Base-by-base conservation (phyloP, 371 early-diverging fungal genomes). In the Mortierella sp. region DNA sequence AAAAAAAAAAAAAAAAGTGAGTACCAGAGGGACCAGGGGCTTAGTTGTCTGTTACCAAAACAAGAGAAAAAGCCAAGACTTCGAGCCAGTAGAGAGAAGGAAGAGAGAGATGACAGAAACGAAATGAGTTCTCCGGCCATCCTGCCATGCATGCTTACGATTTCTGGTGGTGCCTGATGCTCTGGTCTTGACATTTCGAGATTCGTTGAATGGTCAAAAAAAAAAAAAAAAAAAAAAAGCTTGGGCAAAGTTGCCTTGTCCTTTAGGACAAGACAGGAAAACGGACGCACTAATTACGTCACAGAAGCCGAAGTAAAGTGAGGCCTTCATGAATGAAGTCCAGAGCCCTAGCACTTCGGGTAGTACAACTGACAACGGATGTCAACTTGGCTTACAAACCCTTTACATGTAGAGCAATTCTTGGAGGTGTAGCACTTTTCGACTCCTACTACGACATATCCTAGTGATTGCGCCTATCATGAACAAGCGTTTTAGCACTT, bases 111-210 rank as follows among this genome's bases (percentile, higher is more conserved):
- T 57, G 7, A 21, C 15, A 25, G 37, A 43, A 28, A 16, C n/a
- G 7, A 18, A 25, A 21, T 0, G 12, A 37, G 23, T 50, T 18
- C 18, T 37, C n/a, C n/a, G n/a, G n/a, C n/a, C n/a, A n/a, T 16
- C 29, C 15, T 30, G 60, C 9, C 37, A 37, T 37, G 3, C 5
- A 9, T 9, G 9, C 87, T 75, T 89, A 95, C 96, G 66, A 97
- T 93, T 86, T 98, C 98, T 62, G 98, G 97, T 44, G 98, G 98
- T 46, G 97, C 97, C 73, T 92, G 87, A 76, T 97, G 98, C 81
- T 98, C 98, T 19, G 98, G 98, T 50, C 98, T 88, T 55, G 95
- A 94, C 96, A 96, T 96, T 56, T 46, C 71, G 16, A 9, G 16
- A 44, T 37, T 29, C 7, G 43, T 29, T 29, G 53, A 50, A 43